Conservation (phyloP, 2,329 filamentous ascomycete species). For the Chalaropsis thielavioides region DNA sequence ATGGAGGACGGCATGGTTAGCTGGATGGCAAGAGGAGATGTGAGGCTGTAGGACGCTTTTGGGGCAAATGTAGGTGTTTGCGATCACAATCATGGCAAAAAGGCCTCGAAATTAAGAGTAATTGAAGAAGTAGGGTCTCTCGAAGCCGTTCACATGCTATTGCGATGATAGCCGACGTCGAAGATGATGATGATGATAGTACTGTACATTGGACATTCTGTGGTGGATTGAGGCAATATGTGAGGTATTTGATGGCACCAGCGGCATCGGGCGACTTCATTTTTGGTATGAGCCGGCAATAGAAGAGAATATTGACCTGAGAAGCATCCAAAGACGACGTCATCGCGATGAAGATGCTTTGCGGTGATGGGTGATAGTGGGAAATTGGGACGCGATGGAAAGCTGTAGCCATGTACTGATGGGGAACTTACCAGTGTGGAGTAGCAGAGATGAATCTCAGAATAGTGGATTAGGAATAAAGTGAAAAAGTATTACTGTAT, state of each 20-base stretch:
- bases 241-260: not conserved
- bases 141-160: constrained; percentile 2
- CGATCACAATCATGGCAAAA: constrained; percentile 8
- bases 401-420: constrained; percentile 7
- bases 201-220: not conserved
- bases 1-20: constrained; percentile 10
- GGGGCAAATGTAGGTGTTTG: constrained; percentile 2
- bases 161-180: constrained; percentile 9
- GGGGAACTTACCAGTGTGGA: constrained; percentile 6
- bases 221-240: not conserved
- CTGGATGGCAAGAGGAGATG: not conserved
- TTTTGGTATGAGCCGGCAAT: not conserved
- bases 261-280: constrained; percentile 6
- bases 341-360: constrained; percentile 11
- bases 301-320: not conserved
- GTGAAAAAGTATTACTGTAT: constrained; percentile 11
- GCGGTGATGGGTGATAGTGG: constrained; percentile 9
- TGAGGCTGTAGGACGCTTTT: not conserved
- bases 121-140: not conserved
- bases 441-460: not conserved
- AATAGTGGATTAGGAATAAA: not conserved
- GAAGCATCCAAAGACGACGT: constrained; percentile 6
- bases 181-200: not conserved
- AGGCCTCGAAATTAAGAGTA: not conserved
- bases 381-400: constrained; percentile 17